A percentile compares a stretch with the other conserved stretches of the same genome.
phyloP scores from a whole-genome alignment of 108 stramenopile genomes.

The Cyclostephanos invisitatus region DNA sequence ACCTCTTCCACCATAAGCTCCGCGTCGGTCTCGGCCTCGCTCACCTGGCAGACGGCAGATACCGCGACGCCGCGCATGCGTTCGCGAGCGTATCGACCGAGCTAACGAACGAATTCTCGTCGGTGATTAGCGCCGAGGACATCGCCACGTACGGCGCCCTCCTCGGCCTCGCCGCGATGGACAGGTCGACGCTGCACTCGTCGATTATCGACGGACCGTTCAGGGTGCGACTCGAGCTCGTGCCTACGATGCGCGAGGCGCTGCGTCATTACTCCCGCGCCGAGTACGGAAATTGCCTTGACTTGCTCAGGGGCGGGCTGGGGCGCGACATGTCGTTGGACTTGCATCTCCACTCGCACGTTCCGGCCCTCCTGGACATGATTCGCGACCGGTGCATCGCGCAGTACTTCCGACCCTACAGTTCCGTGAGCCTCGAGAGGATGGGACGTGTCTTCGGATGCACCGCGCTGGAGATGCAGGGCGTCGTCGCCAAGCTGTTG shows the following conservation, averaged over 20 bases:
- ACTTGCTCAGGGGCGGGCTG: conserved; percentile 16
- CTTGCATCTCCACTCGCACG: conserved; percentile 55
- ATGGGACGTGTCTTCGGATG: conserved; percentile 59
- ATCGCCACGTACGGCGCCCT: conserved; percentile 72
- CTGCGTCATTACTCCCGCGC: conserved; percentile 48
- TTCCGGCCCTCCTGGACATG: conserved; percentile 38
- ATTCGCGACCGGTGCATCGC: conserved; percentile 68
- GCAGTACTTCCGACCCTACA: conserved; percentile 74
- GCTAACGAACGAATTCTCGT: conserved; percentile 36
- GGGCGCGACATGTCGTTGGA: conserved; percentile 40
- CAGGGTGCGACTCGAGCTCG: conserved; percentile 56
- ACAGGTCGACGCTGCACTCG: conserved; percentile 38
- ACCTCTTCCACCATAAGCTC: conserved; percentile 48
- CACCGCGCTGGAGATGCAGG: conserved; percentile 36
- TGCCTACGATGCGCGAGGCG: conserved; percentile 47
- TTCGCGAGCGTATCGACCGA: conserved; percentile 44
- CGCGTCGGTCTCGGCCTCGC: conserved; percentile 43
- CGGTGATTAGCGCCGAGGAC: conserved; percentile 66
- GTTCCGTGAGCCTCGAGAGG: conserved; percentile 55
- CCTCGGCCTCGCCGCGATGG: conserved; percentile 53
- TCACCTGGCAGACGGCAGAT: conserved; percentile 41
- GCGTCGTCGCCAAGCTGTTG: conserved; percentile 35
- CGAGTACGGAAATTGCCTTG: conserved; percentile 43
- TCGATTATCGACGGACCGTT: conserved; percentile 45
- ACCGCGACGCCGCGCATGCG: conserved; percentile 36